A percentile compares a stretch with the other conserved stretches of the same genome.
Evolutionary conservation across 2,329 filamentous ascomycete genomes (phyloP).

Genomic region (Lasiodiplodia theobromae): DNA sequence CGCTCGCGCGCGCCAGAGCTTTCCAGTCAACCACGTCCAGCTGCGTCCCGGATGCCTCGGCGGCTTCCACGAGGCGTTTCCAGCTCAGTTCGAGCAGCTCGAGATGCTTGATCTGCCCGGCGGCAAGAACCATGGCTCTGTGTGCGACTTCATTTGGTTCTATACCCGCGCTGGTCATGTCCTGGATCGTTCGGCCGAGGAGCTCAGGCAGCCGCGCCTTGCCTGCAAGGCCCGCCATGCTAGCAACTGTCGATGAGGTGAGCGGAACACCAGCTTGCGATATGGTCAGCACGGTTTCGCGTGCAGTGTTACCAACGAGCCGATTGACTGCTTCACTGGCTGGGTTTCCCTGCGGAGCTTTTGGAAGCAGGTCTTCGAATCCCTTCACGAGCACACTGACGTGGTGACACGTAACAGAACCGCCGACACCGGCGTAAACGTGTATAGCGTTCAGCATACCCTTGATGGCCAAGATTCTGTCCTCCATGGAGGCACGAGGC

Average conservation of each 20-base stretch:
- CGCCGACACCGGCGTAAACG: constrained; percentile 51
- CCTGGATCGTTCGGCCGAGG: constrained; percentile 22
- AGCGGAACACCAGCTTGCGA: constrained; percentile 37
- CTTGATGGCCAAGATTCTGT: constrained; percentile 35
- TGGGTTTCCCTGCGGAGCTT: constrained; percentile 29
- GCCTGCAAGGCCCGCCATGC: constrained; percentile 43
- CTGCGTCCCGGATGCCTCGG: constrained; percentile 36
- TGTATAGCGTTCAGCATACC: constrained; percentile 53
- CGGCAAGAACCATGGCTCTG: constrained; percentile 37
- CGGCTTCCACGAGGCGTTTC: constrained; percentile 36
- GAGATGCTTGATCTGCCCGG: constrained; percentile 38
- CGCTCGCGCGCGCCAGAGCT: constrained; percentile 43
- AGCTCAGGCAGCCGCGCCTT: constrained; percentile 27
- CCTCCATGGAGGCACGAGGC: constrained; percentile 28
- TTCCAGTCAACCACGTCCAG: constrained; percentile 43
- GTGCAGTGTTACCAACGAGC: constrained; percentile 20
- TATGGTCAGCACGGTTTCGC: constrained; percentile 14
- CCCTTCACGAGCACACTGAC: constrained; percentile 48
- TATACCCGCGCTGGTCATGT: not conserved
- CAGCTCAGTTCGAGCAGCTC: constrained; percentile 42
- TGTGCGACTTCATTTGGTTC: constrained; percentile 13
- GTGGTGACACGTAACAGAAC: constrained; percentile 44
- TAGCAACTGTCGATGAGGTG: constrained; percentile 35
- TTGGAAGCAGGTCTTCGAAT: constrained; percentile 38
- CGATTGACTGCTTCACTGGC: constrained; percentile 21